Conservation (phyloP, 2,329 filamentous ascomycete species). For the Tympanopsis confertula region DNA sequence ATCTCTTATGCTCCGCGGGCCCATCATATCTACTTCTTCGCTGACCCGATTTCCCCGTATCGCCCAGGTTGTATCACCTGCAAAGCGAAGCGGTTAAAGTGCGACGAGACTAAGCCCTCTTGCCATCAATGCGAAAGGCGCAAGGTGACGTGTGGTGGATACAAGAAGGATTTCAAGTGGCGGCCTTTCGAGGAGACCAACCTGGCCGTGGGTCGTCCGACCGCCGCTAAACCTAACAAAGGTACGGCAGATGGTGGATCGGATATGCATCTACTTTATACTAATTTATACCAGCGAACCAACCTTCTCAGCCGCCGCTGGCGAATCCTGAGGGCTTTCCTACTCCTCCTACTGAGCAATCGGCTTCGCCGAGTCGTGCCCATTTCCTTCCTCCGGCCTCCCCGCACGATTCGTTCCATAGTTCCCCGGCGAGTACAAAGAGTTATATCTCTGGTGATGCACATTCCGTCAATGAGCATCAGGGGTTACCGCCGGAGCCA, state of each 20-base stretch:
- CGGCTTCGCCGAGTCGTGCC: too few relatives aligned
- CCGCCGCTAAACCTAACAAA: constrained; percentile 10
- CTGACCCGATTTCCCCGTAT: constrained; percentile 5
- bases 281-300: too few relatives aligned
- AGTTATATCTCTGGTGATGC: too few relatives aligned
- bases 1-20: constrained; percentile 3
- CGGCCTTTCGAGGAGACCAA: constrained; percentile 55
- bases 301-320: too few relatives aligned
- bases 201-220: constrained; percentile 34
- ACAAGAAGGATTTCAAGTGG: constrained; percentile 70
- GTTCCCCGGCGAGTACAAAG: too few relatives aligned
- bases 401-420: too few relatives aligned
- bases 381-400: too few relatives aligned
- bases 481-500: too few relatives aligned
- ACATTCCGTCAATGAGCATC: too few relatives aligned
- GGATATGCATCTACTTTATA: not conserved
- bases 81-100: constrained; percentile 63
- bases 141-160: constrained; percentile 56
- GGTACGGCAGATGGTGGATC: constrained; percentile 5
- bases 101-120: constrained; percentile 59
- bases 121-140: constrained; percentile 57
- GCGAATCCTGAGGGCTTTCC: too few relatives aligned
- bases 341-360: too few relatives aligned
- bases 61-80: constrained; percentile 58
- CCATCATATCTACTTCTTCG: too few relatives aligned